phyloP scores from a whole-genome alignment of 2,329 filamentous ascomycete species.

The Ophiostoma novo-ulmi region DNA sequence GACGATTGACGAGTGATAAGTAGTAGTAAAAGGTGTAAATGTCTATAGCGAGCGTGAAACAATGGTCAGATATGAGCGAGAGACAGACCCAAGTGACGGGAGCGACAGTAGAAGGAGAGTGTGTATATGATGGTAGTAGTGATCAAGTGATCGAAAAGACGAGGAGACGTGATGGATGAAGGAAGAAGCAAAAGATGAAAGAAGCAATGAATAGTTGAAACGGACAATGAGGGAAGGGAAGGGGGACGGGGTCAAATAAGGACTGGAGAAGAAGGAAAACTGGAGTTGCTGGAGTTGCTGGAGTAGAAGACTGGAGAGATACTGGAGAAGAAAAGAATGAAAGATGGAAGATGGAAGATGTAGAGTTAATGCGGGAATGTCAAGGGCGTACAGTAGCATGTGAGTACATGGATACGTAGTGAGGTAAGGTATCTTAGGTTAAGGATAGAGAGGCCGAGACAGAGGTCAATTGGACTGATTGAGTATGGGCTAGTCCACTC shows the following conservation, averaged over 20 bases:
- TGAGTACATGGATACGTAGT: not conserved
- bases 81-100: constrained; percentile 22
- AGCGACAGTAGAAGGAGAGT: constrained; percentile 11
- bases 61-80: constrained; percentile 27
- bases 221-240: not conserved
- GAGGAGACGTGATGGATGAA: not conserved
- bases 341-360: not conserved
- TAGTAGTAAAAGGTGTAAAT: not conserved
- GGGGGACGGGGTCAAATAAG: not conserved
- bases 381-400: not conserved
- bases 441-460: not conserved
- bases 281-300: not conserved
- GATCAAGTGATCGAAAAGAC: not conserved
- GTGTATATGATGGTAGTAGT: not conserved
- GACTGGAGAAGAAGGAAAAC: not conserved
- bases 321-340: not conserved
- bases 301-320: not conserved
- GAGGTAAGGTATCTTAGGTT: too few species aligned
- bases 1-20: not conserved
- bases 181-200: constrained; percentile 1
- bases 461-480: not conserved
- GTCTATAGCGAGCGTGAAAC: constrained; percentile 1
- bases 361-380: constrained; percentile 15
- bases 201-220: not conserved
- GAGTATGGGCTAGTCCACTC: constrained; percentile 18